These are phyloP conservation scores for Ustilago trichophora DNA, from an alignment of 1,284 basidiomycete species.

Conservation along the genomic window DNA sequence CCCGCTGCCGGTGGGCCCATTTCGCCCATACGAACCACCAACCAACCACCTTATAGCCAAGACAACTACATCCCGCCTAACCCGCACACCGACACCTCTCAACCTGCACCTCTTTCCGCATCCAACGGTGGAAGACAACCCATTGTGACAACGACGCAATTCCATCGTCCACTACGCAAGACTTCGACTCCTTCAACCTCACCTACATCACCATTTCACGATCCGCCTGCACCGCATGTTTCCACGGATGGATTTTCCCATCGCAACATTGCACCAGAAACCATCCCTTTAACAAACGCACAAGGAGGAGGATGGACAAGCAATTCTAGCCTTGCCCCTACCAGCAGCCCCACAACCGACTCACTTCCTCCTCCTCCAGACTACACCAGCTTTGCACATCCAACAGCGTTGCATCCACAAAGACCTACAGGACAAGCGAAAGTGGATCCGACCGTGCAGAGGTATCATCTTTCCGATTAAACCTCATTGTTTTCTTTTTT, in stretches of 20 bases:
- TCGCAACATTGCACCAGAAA: too few species aligned
- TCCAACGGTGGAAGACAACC: constrained; percentile 4
- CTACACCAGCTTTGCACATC: too few species aligned
- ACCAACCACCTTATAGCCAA: too few species aligned
- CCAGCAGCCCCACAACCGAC: too few species aligned
- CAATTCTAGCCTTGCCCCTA: neutral
- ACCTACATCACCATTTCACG: constrained; percentile 21
- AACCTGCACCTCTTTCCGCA: neutral
- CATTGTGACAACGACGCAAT: constrained; percentile 17
- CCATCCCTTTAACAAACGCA: constrained; percentile 2
- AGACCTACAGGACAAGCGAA: neutral
- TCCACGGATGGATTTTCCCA: too few species aligned
- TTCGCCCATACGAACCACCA: too few species aligned
- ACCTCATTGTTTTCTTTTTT: neutral
- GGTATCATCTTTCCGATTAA: constrained; percentile 28
- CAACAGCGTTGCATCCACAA: neutral
- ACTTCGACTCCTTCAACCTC: too few species aligned
- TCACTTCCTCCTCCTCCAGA: too few species aligned
- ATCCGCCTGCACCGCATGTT: constrained; percentile 7
- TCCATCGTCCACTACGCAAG: constrained; percentile 31
- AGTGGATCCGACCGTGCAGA: constrained; percentile 12
- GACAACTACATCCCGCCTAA: too few species aligned
- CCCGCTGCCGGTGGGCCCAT: too few species aligned
- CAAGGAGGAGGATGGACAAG: constrained; percentile 15
- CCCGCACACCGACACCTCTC: too few species aligned